Evolutionary conservation across 805 yeast species (phyloP).

Genomic region (Teunomyces aglyptinius): DNA sequence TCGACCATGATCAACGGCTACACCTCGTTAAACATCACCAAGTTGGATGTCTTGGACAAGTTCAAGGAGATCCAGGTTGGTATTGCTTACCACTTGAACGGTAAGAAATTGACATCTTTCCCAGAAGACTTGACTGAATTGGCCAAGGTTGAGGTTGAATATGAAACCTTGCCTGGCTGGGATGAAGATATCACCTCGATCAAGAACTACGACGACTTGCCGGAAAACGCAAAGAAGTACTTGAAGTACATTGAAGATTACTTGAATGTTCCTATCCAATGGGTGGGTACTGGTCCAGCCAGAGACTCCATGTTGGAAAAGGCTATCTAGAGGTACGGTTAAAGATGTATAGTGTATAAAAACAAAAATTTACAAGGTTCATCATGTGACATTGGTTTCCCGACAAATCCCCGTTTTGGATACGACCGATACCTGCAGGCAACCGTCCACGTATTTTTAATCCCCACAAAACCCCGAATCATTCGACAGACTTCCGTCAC

Average conservation of each 20-base stretch:
- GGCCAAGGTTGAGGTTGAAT: constrained; percentile 89
- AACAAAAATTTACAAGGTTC: background rate
- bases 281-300: constrained; percentile 99
- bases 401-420: background rate
- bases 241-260: constrained; percentile 83
- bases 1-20: constrained; percentile 92
- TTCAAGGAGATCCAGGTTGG: constrained; percentile 88
- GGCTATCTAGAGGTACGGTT: constrained; percentile 12
- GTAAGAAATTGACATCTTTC: constrained; percentile 72
- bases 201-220: constrained; percentile 71
- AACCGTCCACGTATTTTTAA: background rate
- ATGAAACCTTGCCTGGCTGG: constrained; percentile 95
- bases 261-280: constrained; percentile 79
- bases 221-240: constrained; percentile 83
- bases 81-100: constrained; percentile 76
- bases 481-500: background rate
- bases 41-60: constrained; percentile 90
- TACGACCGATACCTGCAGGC: background rate
- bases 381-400: background rate
- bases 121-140: constrained; percentile 86
- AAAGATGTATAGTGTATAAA: background rate
- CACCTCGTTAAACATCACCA: constrained; percentile 91
- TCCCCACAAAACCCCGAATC: constrained; percentile 1
- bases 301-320: constrained; percentile 88
- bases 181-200: constrained; percentile 73